Conservation (phyloP, 805 yeast genomes). For the Suhomyces sp. region DNA sequence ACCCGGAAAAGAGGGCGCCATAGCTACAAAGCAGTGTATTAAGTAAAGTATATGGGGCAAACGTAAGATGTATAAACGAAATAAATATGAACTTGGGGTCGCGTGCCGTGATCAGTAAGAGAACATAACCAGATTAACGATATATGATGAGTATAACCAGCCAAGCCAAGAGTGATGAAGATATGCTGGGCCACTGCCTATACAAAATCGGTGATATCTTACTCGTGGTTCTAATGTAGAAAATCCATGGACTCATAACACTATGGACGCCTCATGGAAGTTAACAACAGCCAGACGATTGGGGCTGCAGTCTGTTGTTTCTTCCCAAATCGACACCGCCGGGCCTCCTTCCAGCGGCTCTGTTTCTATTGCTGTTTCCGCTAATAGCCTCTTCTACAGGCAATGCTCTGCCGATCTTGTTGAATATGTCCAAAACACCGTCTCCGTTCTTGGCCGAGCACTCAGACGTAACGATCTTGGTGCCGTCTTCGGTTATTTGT, state of each 20-base stretch:
- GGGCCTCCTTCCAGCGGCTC: slow-evolving; percentile 25
- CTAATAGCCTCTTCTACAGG: slow-evolving; percentile 38
- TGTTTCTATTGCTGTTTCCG: slow-evolving; percentile 21
- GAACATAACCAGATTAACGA: neutral
- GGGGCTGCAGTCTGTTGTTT: slow-evolving; percentile 21
- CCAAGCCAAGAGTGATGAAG: neutral
- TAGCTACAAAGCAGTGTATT: neutral
- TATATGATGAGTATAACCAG: neutral
- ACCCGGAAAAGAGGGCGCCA: slow-evolving; percentile 8
- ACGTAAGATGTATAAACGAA: neutral
- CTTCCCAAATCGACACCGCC: slow-evolving; percentile 38
- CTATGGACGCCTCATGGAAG: neutral
- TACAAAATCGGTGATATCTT: neutral
- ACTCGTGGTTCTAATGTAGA: neutral
- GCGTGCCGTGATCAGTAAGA: neutral
- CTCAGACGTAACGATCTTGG: slow-evolving; percentile 33
- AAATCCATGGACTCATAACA: neutral
- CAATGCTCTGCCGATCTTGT: slow-evolving; percentile 38
- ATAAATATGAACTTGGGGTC: neutral
- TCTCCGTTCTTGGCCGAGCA: slow-evolving; percentile 46
- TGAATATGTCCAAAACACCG: slow-evolving; percentile 41
- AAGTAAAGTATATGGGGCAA: neutral
- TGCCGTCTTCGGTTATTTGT: slow-evolving; percentile 44
- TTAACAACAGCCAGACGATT: slow-evolving; percentile 25
- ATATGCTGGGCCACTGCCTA: neutral